These are phyloP conservation scores for Isoetes taiwanensis DNA, from an alignment of 75 land plant genomes.

Conservation along the genomic window DNA sequence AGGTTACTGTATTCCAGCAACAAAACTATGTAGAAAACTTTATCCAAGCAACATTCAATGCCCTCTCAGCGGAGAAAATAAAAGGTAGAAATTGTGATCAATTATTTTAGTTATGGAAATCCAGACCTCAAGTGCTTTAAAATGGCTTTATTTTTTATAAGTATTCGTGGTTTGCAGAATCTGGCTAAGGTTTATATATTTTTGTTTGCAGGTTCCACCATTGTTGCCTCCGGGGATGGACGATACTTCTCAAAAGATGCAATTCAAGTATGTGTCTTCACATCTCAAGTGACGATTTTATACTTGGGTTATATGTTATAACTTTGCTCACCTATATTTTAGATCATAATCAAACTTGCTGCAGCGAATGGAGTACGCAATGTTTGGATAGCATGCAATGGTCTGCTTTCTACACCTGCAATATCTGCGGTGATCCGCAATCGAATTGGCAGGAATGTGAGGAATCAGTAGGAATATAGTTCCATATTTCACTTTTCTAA, in stretches of 20 bases:
- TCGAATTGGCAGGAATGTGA: background rate
- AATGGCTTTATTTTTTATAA: background rate
- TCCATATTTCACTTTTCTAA: too few species aligned
- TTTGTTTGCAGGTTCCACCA: background rate
- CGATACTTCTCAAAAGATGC: background rate
- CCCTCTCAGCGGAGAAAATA: background rate
- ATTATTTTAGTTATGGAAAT: background rate
- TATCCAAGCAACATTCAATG: background rate
- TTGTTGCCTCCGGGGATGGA: background rate
- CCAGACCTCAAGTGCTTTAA: background rate
- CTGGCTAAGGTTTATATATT: too few species aligned
- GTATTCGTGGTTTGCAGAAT: too few species aligned
- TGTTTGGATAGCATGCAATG: background rate
- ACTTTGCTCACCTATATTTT: background rate
- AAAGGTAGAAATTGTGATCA: background rate
- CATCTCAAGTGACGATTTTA: background rate
- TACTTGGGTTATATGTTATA: background rate
- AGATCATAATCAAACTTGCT: slow-evolving; percentile 2
- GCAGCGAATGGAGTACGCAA: slow-evolving; percentile 2
- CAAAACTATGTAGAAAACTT: background rate
- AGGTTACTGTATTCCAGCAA: background rate
- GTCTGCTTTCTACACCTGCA: background rate
- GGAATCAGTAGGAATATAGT: background rate
- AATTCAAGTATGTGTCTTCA: background rate
- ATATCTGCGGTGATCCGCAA: background rate